Percentiles rank a stretch among this genome's conserved stretches.
Conservation (phyloP, 1,284 basidiomycete genomes). For the Marasmius oreades region DNA sequence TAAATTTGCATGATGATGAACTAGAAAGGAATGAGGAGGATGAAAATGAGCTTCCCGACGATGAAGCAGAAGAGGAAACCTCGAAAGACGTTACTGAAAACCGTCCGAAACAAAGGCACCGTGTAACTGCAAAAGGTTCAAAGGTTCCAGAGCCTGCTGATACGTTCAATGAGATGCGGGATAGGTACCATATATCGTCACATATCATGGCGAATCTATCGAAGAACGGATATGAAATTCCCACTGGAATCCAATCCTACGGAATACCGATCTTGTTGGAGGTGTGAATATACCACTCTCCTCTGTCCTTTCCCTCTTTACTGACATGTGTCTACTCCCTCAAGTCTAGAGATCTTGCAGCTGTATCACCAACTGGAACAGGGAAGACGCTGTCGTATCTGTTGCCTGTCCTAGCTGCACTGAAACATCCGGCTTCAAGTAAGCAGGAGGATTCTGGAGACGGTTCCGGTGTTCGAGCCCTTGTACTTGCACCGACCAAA, state of each 20-base stretch:
- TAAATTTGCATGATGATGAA: slow-evolving; percentile 31
- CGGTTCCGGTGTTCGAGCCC: slow-evolving; percentile 66
- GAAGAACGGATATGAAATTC: slow-evolving; percentile 54
- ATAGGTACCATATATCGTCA: slow-evolving; percentile 53
- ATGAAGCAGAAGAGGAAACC: slow-evolving; percentile 23
- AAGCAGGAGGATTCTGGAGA: slow-evolving; percentile 33
- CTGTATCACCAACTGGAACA: slow-evolving; percentile 92
- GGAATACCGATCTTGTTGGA: slow-evolving; percentile 73
- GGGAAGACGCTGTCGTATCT: slow-evolving; percentile 93
- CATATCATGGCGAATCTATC: slow-evolving; percentile 60
- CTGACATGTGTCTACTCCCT: slow-evolving; percentile 8
- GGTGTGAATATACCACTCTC: slow-evolving; percentile 34
- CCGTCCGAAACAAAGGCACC: slow-evolving; percentile 41
- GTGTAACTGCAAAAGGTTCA: slow-evolving; percentile 66
- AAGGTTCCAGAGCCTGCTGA: slow-evolving; percentile 56
- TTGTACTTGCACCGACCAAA: slow-evolving; percentile 90
- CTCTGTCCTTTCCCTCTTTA: slow-evolving; percentile 1
- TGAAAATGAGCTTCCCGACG: slow-evolving; percentile 28
- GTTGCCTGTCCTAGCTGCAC: slow-evolving; percentile 70
- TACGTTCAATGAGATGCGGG: slow-evolving; percentile 55
- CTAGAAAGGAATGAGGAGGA: slow-evolving; percentile 23
- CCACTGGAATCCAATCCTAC: slow-evolving; percentile 74
- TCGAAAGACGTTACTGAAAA: slow-evolving; percentile 12
- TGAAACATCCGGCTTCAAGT: slow-evolving; percentile 59
- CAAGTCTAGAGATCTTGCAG: slow-evolving; percentile 77